Conservation (phyloP, 345 rosid genomes). For the Citrus sinensis region DNA sequence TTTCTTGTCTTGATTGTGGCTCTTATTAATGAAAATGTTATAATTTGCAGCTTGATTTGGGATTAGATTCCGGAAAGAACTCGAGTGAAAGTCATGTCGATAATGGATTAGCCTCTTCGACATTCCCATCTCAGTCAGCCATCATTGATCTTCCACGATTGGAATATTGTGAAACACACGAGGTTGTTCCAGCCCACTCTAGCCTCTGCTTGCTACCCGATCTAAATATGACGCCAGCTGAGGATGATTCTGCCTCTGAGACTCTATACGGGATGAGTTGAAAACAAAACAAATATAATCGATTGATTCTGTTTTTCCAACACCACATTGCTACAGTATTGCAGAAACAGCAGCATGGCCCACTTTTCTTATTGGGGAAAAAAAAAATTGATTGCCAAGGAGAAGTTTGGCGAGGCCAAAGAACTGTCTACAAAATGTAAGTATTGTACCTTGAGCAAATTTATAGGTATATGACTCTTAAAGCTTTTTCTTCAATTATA, state of each 20-base stretch:
- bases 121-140: background rate
- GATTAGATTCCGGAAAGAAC: constrained; percentile 20
- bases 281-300: constrained; percentile 5
- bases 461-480: background rate
- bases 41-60: constrained; percentile 51
- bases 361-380: background rate
- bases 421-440: background rate
- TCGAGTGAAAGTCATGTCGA: background rate
- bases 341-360: background rate
- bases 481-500: background rate
- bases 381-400: background rate
- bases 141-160: constrained; percentile 10
- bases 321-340: background rate
- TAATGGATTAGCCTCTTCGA: constrained; percentile 13
- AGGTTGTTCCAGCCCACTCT: constrained; percentile 8
- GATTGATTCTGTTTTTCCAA: background rate
- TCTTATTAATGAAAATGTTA: background rate
- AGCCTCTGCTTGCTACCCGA: constrained; percentile 56
- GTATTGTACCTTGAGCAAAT: background rate
- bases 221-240: constrained; percentile 63
- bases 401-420: background rate
- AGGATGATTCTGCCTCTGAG: constrained; percentile 40
- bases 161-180: constrained; percentile 23
- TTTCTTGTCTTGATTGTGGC: background rate
- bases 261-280: constrained; percentile 37